Evolutionary conservation across 208 protist species (phyloP).

Genomic region (Wallacemonas collosoma): DNA sequence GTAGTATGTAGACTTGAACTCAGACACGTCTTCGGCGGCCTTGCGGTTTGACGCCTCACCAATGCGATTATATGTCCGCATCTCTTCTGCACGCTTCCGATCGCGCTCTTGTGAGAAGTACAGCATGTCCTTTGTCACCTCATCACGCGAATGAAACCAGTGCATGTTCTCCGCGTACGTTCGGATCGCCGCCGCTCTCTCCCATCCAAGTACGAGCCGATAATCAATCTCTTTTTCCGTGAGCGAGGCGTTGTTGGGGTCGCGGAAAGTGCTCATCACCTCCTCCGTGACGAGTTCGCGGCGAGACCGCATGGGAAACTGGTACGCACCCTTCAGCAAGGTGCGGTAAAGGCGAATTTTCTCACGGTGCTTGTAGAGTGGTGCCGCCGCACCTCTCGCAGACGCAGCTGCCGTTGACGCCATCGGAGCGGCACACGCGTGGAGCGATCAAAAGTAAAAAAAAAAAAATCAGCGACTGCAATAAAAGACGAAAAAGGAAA

Average conservation of each 20-base stretch:
- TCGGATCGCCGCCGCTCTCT: constrained; percentile 63
- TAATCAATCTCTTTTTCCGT: constrained; percentile 77
- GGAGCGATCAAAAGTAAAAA: not conserved
- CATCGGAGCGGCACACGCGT: not conserved
- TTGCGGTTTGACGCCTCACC: constrained; percentile 56
- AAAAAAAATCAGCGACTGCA: not conserved
- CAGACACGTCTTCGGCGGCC: constrained; percentile 58
- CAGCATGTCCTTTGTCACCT: constrained; percentile 87
- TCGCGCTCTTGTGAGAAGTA: constrained; percentile 76
- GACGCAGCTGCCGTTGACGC: not conserved
- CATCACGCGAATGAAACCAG: constrained; percentile 90
- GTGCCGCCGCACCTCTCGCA: constrained; percentile 13
- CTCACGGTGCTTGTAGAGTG: constrained; percentile 57
- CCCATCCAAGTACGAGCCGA: constrained; percentile 77
- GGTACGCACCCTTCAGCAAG: constrained; percentile 68
- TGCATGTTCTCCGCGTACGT: constrained; percentile 92
- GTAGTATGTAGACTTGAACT: constrained; percentile 88
- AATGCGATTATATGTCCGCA: constrained; percentile 56
- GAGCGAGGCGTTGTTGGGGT: constrained; percentile 54
- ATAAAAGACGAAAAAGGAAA: not conserved
- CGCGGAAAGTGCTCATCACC: constrained; percentile 71
- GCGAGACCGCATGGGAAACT: constrained; percentile 79
- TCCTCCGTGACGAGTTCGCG: constrained; percentile 84
- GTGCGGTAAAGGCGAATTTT: constrained; percentile 77
- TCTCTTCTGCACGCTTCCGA: constrained; percentile 49